Conservation (phyloP, 371 early-diverging fungal genomes). For the Apophysomyces ossiformis region DNA sequence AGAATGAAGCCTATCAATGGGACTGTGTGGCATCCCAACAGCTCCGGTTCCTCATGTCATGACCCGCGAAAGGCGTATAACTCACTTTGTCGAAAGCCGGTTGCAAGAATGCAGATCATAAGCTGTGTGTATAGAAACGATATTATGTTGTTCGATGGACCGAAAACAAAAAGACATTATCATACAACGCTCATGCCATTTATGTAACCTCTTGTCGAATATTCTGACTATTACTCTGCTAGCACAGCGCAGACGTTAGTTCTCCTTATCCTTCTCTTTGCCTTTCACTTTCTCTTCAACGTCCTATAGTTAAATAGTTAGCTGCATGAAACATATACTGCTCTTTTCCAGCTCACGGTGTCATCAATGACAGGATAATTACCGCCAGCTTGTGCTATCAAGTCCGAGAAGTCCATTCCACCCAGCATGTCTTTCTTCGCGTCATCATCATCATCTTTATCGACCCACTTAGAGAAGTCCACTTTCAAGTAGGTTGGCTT, state of each 20-base stretch:
- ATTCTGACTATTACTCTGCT: too few species aligned
- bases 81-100: too few species aligned
- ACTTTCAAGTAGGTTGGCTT: slow-evolving; percentile 86
- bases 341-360: background rate
- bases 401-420: slow-evolving; percentile 34
- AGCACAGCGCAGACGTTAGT: background rate
- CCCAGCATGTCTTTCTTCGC: slow-evolving; percentile 20
- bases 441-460: slow-evolving; percentile 94
- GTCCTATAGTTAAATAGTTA: background rate
- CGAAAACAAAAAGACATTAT: too few species aligned
- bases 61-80: too few species aligned
- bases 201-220: background rate
- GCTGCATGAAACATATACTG: background rate
- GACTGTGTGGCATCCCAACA: too few species aligned
- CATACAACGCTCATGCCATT: background rate
- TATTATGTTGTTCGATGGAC: too few species aligned
- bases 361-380: slow-evolving; percentile 18
- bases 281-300: background rate
- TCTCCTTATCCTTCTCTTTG: background rate
- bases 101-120: too few species aligned
- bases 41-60: too few species aligned
- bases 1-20: too few species aligned
- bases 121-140: too few species aligned
- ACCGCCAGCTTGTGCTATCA: slow-evolving; percentile 48
- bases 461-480: slow-evolving; percentile 91